Base-by-base conservation (phyloP, 2,329 filamentous ascomycete species). In the Lasiodiplodia citricola region DNA sequence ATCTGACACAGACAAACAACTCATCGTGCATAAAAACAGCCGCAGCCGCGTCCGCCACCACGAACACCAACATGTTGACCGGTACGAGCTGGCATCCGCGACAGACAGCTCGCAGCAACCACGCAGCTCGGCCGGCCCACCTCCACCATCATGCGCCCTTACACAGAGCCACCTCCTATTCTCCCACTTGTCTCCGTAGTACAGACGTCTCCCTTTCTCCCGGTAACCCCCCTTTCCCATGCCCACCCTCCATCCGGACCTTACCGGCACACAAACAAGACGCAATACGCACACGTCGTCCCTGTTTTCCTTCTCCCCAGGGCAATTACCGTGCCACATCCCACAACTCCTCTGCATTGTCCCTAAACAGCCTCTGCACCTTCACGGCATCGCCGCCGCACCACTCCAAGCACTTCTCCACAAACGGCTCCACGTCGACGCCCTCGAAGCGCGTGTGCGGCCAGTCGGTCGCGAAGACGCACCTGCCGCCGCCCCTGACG, bases 401-500 rank as follows among this genome's bases (percentile, higher is more conserved):
- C 82, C 86, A 86, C 16, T 84, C 79, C 67, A 90, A 74, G 60
- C 87, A 85, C 65, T 77, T 80, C 69, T 87, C 81, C 35, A 88
- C 81, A 74, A 86, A 90, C 0, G 84, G 84, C 57, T 75, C 79
- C 25, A 89, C 86, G 72, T 90, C 84, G 2, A 88, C 71, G 2
- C 84, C 84, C 25, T 88, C 85, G 69, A 86, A 90, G 14, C 88
- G 80, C 3, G 88, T 90, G 75, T 90, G 87, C 23, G 88, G 88
- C 88, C 88, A 90, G 72, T 90, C 88, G 0, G 86, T 88, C 1
- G 87, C 87, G 75, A 88, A 90, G 0, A 90, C 83, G 13, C 87
- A 79, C 4, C 75, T 75, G 38, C 88, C 71, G 5, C 89, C 76
- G 71, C 88, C 84, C 16, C 75, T 77, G 11, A 87, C 79, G 3